Evolutionary conservation across 257 asterid species (phyloP), one percentile per base, ranked within the genome.

Genomic region (Nyctanthes arbortristis): DNA sequence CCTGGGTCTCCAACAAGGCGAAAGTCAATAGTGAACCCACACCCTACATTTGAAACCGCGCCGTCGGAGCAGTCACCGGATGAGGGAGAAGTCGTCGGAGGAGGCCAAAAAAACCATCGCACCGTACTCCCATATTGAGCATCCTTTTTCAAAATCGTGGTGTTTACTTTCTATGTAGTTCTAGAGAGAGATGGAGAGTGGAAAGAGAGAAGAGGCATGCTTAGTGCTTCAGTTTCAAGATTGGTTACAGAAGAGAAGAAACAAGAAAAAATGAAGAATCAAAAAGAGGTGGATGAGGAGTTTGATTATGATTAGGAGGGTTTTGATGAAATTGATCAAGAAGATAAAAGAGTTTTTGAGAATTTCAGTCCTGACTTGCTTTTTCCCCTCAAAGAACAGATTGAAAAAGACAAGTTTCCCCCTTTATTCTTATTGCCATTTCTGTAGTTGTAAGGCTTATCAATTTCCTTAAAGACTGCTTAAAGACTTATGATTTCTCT

Each of bases 371-470:
- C 92, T 57, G 84, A 92, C 24, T 92, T 94, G 71, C 94, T 87
- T 54, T 86, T 87, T 70, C 88, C 96, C 76, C 96, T 89, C 77
- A 87, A 84, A 75, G 93, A 81, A 11, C 96, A 89, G 75, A 85
- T 89, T 74, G 94, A 85, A 47, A 85, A 87, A 78, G 94, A 89
- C 78, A 80, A 89, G 94, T 27, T 7, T 5, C 18, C n/a, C n/a
- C n/a, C 55, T 52, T 32, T 29, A n/a, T 5, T 34, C 11, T 8
- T 27, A 8, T 30, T 11, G 58, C 28, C 9, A 11, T 20, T 52
- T 45, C 20, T 20, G 4, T 13, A 24, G 54, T 11, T 66, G 37
- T n/a, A 30, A 27, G 5, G 3, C 13, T 47, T 32, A 27, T 55
- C 52, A 37, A 4, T 28, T 5, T 56, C 10, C 30, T n/a, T 34